Percentiles rank a stretch among this genome's conserved stretches.
Evolutionary conservation across 192 early-diverging fungal genomes (phyloP).

Genomic region (Backusella parvicylindrica): DNA sequence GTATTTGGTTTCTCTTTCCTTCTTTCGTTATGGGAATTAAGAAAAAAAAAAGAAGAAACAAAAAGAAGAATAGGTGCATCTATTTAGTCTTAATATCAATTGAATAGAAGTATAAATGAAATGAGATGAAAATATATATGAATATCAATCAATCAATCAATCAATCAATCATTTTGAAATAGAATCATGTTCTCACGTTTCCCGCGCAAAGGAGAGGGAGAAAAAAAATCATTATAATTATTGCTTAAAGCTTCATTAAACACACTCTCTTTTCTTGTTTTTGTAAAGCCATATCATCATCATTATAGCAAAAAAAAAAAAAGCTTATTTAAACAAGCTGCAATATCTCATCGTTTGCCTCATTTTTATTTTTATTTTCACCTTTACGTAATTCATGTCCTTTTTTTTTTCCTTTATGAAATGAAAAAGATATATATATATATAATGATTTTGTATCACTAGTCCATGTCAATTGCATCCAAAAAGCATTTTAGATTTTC

Average conservation of each 20-base stretch:
- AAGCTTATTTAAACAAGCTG: no score
- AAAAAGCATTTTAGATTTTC: not conserved
- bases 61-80: not conserved
- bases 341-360: not conserved
- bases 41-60: not conserved
- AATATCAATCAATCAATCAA: no score
- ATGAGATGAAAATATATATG: not conserved
- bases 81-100: not conserved
- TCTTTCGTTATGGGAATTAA: not conserved
- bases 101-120: not conserved
- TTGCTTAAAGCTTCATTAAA: no score
- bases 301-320: no score
- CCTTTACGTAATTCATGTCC: not conserved
- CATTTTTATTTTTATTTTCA: not conserved
- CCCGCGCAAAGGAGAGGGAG: not conserved
- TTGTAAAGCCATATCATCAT: no score
- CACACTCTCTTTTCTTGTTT: not conserved
- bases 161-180: not conserved
- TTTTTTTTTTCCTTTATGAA: not conserved
- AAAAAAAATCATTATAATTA: not conserved
- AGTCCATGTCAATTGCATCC: not conserved
- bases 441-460: not conserved
- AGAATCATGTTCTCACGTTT: not conserved
- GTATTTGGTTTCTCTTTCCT: not conserved
- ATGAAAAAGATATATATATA: not conserved